Base-by-base conservation (phyloP, 352 stramenopile species). In the Plasmopara viticola region DNA sequence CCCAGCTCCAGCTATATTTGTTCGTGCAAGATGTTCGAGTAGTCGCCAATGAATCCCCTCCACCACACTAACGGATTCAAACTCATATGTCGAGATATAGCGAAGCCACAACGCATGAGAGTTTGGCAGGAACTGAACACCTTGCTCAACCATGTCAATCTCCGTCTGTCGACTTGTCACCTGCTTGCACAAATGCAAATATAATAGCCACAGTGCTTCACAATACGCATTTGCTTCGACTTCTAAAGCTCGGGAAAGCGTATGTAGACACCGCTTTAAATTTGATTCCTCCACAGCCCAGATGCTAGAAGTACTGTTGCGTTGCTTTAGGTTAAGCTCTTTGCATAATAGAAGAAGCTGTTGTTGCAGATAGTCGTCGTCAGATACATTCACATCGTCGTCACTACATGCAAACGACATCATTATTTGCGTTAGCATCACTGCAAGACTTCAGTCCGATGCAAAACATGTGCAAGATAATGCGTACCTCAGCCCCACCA, bases 191-290 rank as follows among this genome's bases (percentile, higher is more conserved):
- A 78, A 35, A 56, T 64, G 65, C 35, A 78, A 47, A 56, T 78
- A 74, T 28, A 78, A 31, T 6, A 78, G 43, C 68, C 68, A 78
- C 25, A 78, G 44, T 6, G 62, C 58, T 67, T 78, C 68, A 51
- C 53, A 64, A 53, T 78, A 74, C 10, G 63, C 58, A 44, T 78
- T 78, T 20, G 44, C 62, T 60, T 78, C 68, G 30, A 74, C 45
- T 66, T 78, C 68, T 34, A 77, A 60, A 34, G 65, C 65, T 17
- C 68, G 58, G 14, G 68, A 78, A 35, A 78, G 42, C 1, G 63
- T 67, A 30, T 70, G 59, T 6, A 78, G 44, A 50, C 62, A 70
- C 6, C 52, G 61, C 28, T 61, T 66, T 9, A 78, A 15, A 29
- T 66, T 65, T 46, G 17, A 35, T 42, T 70, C 59, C 6, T 68